Evolutionary conservation across 75 land plant genomes (phyloP).

Genomic region (Picea sitchensis): DNA sequence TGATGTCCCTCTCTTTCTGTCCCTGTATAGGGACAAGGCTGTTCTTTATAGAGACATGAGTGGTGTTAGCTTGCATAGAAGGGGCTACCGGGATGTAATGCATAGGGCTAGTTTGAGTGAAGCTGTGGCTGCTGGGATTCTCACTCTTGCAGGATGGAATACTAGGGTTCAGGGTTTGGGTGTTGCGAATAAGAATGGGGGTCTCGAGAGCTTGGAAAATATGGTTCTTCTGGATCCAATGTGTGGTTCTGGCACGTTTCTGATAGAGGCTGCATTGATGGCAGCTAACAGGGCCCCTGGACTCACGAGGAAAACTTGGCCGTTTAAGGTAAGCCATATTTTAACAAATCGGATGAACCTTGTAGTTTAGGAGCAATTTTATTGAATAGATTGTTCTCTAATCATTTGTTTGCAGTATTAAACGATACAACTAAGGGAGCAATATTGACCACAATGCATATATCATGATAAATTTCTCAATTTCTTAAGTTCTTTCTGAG

Average conservation of each 20-base stretch:
- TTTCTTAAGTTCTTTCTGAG: no score
- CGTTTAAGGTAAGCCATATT: constrained; percentile 30
- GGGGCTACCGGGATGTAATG: constrained; percentile 45
- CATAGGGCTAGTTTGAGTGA: constrained; percentile 46
- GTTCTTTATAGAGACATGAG: constrained; percentile 42
- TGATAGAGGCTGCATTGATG: constrained; percentile 58
- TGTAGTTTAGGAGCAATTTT: background rate
- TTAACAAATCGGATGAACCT: background rate
- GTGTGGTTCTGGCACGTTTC: constrained; percentile 53
- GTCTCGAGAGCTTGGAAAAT: background rate
- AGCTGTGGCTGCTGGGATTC: constrained; percentile 45
- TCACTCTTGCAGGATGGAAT: constrained; percentile 49
- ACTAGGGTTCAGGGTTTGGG: constrained; percentile 28
- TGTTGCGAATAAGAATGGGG: constrained; percentile 18
- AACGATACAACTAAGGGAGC: no score
- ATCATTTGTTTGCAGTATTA: background rate
- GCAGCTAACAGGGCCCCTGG: constrained; percentile 43
- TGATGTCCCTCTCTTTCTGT: constrained; percentile 46
- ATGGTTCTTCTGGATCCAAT: constrained; percentile 44
- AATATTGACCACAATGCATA: no score
- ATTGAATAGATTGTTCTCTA: background rate
- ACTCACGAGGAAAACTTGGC: constrained; percentile 34
- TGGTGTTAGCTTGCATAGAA: constrained; percentile 34
- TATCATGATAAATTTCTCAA: no score
- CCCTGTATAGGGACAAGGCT: constrained; percentile 34